These are phyloP conservation scores for Penstemon newberryi DNA, from an alignment of 257 asterid species.

Conservation along the genomic window DNA sequence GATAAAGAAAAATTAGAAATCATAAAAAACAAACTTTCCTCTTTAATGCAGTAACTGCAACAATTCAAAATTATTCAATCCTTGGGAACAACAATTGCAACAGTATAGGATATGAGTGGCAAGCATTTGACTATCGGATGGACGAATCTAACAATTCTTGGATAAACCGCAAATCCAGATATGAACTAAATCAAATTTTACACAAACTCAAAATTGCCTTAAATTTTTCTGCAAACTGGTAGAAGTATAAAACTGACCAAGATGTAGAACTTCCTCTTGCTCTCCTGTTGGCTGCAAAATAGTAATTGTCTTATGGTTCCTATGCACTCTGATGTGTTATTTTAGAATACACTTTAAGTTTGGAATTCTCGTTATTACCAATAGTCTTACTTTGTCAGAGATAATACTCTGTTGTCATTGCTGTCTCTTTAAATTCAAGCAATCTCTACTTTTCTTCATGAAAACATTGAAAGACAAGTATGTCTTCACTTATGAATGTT, in stretches of 20 bases:
- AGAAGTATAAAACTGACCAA: not conserved
- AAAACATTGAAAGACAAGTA: not conserved
- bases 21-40: too few relatives aligned
- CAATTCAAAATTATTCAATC: too few relatives aligned
- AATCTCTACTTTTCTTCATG: not conserved
- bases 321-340: not conserved
- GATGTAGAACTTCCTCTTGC: not conserved
- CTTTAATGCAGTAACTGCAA: too few relatives aligned
- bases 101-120: too few relatives aligned
- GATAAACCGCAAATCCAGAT: too few relatives aligned
- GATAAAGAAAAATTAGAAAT: too few relatives aligned
- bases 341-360: not conserved
- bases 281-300: not conserved
- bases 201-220: not conserved
- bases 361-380: not conserved
- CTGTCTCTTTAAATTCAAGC: not conserved
- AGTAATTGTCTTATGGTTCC: not conserved
- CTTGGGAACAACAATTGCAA: too few relatives aligned
- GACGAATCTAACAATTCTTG: too few relatives aligned
- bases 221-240: not conserved
- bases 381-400: not conserved
- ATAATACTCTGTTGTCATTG: not conserved
- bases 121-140: too few relatives aligned
- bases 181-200: too few relatives aligned
- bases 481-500: not conserved